Percentiles rank a stretch among this genome's conserved stretches.
phyloP scores from a whole-genome alignment of 1,284 basidiomycete species.

The Earliella scabrosa region DNA sequence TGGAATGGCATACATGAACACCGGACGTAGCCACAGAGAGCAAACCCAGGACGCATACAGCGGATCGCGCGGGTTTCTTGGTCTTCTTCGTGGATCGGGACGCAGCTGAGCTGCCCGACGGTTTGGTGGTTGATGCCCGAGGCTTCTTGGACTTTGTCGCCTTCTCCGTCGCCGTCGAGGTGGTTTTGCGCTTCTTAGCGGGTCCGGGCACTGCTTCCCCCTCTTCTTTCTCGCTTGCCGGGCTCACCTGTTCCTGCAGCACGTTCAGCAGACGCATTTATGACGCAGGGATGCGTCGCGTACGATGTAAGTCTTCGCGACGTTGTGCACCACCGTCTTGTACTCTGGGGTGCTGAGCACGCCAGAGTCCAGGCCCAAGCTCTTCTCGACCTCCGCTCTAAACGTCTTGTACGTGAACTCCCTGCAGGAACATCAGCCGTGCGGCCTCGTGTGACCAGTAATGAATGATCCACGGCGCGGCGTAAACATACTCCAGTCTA shows the following conservation, averaged over 20 bases:
- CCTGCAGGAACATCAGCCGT: slow-evolving; percentile 33
- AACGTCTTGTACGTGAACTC: slow-evolving; percentile 52
- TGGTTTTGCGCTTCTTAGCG: slow-evolving; percentile 20
- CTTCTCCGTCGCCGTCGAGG: slow-evolving; percentile 11
- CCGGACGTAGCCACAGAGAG: not conserved
- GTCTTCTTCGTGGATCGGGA: slow-evolving; percentile 5
- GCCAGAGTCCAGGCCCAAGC: slow-evolving; percentile 44
- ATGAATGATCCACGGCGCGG: too few species aligned
- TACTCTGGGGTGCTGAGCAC: slow-evolving; percentile 45
- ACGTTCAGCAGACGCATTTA: not conserved
- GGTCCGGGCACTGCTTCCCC: slow-evolving; percentile 10
- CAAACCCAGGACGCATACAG: slow-evolving; percentile 19
- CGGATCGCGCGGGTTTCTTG: slow-evolving; percentile 24
- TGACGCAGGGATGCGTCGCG: slow-evolving; percentile 12
- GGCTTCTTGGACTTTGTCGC: slow-evolving; percentile 14
- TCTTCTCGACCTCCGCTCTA: slow-evolving; percentile 47
- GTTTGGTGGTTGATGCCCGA: not conserved
- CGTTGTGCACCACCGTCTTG: slow-evolving; percentile 47
- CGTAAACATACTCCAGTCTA: slow-evolving; percentile 10
- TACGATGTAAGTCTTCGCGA: slow-evolving; percentile 47
- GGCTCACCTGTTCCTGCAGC: not conserved
- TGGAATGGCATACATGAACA: slow-evolving; percentile 1
- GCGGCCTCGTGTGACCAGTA: not conserved
- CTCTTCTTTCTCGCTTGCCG: slow-evolving; percentile 9
- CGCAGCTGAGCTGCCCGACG: not conserved